Evolutionary conservation across 345 rosid genomes (phyloP), one percentile per base, ranked within the genome.

Genomic region (Gossypium thurberi): DNA sequence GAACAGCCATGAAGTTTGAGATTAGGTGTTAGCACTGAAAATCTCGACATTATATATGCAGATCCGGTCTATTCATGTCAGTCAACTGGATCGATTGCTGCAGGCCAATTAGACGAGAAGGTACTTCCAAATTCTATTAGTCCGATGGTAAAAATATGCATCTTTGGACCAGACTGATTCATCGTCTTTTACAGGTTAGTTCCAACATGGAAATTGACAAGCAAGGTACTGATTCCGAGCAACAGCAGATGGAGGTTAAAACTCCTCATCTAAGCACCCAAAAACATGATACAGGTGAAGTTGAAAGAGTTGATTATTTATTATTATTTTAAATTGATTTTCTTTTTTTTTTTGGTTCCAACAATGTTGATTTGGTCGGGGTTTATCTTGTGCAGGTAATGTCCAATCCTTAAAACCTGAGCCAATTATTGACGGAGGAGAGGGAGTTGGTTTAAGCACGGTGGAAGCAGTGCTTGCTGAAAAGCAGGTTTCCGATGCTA

Each of bases 331-430:
- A 72, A 78, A 78, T 78, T 74, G 62, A 81, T 78, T 74, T 78
- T 74, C 55, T 65, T 69, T 61, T 78, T 64, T 61, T 65, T 69
- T 68, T 64, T 68, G 58, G 71, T 25, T 74, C 77, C 74, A 57
- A 79, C 76, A 78, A 74, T 78, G 70, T 83, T 81, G 86, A 81
- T 79, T 83, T 80, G 71, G 82, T 76, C 71, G 78, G 75, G 50
- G 67, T 75, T 73, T 82, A 66, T 78, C 71, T 78, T 82, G 76
- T 80, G 55, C 85, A 75, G 84, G 80, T 59, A 78, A 79, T 74
- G 53, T 70, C 65, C 85, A 74, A 81, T 65, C 75, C 60, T 57
- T 81, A 12, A 77, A 71, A 67, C 40, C 72, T n/a, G 78, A 75
- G 50, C 76, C 73, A 76, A 74, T 75, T 12, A 17, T 12, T 66